phyloP scores from a whole-genome alignment of 768 basidiomycete species.

The Auricularia sp. region DNA sequence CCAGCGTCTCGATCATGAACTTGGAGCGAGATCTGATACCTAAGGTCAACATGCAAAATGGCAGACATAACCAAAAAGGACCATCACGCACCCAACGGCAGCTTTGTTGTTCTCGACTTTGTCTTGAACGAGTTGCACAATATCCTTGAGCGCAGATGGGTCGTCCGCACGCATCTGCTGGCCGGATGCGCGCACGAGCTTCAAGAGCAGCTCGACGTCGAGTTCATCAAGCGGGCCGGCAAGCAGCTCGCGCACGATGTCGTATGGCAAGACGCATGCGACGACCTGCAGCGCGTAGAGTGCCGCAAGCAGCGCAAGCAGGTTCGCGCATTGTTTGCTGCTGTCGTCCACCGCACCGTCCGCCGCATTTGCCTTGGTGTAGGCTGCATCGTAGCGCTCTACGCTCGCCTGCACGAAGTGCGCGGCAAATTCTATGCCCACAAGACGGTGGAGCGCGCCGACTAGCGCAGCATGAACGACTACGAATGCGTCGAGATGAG shows the following conservation, averaged over 20 bases:
- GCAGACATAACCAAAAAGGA: constrained; percentile 35
- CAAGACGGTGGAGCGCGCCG: constrained; percentile 64
- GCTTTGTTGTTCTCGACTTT: constrained; percentile 47
- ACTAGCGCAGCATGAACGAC: constrained; percentile 81
- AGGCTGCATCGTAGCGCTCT: constrained; percentile 7
- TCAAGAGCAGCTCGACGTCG: constrained; percentile 77
- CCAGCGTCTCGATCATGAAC: constrained; percentile 93
- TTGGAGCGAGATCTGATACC: constrained; percentile 67
- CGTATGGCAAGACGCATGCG: constrained; percentile 81
- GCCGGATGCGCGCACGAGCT: constrained; percentile 70
- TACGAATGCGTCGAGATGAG: constrained; percentile 81
- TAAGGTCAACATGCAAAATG: constrained; percentile 1
- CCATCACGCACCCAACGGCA: constrained; percentile 38
- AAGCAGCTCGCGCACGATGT: constrained; percentile 71
- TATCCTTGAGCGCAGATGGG: constrained; percentile 84
- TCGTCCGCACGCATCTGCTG: constrained; percentile 87
- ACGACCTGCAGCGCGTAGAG: constrained; percentile 95
- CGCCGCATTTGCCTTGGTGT: constrained; percentile 4
- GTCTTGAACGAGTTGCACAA: constrained; percentile 69
- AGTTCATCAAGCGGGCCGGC: constrained; percentile 58
- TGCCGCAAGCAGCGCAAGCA: constrained; percentile 80
- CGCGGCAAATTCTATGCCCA: constrained; percentile 84
- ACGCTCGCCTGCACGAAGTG: constrained; percentile 71
- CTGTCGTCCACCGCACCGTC: constrained; percentile 16
- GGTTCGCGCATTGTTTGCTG: constrained; percentile 84